Base-by-base conservation (phyloP, 331 rosid genomes). In the Acacia pycnantha region DNA sequence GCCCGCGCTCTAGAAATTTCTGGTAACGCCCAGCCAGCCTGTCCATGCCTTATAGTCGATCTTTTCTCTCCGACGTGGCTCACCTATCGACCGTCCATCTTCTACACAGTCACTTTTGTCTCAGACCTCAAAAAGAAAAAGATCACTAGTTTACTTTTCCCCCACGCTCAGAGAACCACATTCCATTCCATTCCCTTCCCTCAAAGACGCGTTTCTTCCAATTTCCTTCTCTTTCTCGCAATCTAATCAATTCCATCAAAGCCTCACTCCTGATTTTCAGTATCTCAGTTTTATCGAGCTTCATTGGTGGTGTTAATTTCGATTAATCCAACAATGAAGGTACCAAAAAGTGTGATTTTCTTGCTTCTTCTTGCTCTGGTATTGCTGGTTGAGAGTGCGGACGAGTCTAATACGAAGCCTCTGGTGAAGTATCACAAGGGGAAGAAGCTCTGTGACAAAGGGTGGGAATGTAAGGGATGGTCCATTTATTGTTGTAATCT, bases 401-500 rank as follows among this genome's bases (percentile, higher is more conserved):
- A 88, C 4, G 91, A 85, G 2, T 40, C 81, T 1, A 24, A 44
- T 40, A 74, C 82, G 12, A 82, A 79, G 80, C 65, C 89, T 13
- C 53, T 69, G 86, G 92, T 89, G 81, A 95, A 93, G 91, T 70
- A 1, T 56, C 90, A 77, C 50, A 87, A 3, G n/a, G 98, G 98
- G 41, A 89, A 86, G 91, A 95, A 81, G 84, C 67, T 89, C 16
- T 95, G 98, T 77, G 86, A 77, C 62, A 80, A 89, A 61, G 98
- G 98, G 0, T 95, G 97, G 98, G 98, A 95, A 79, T 95, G 98
- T 15, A 77, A 50, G 51, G 87, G 81, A 0, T 95, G 89, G 91
- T 95, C 98, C 0, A 48, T 56, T 15, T 91, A 79, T 74, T 95
- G 98, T 24, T 95, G 98, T 43, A 95, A 95, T 77, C 80, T 90